Evolutionary conservation across 2,329 filamentous ascomycete species (phyloP).

Genomic region (Xylariaceae sp.): DNA sequence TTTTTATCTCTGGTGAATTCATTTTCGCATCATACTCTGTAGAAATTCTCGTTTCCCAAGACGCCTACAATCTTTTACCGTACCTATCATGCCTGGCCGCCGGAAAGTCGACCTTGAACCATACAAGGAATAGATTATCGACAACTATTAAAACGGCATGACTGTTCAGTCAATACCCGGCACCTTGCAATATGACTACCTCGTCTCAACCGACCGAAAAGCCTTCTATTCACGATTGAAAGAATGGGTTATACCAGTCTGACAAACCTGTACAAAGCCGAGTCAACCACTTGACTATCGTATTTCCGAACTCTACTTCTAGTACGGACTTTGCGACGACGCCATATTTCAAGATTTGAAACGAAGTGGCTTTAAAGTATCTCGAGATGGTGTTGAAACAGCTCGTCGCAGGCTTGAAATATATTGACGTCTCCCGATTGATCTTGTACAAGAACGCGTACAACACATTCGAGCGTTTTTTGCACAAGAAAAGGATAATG

Average conservation of each 20-base stretch:
- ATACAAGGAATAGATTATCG: background rate
- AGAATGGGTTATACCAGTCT: background rate
- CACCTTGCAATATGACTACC: background rate
- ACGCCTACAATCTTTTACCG: too few species aligned
- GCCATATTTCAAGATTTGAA: background rate
- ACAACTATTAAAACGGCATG: background rate
- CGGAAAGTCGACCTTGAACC: background rate
- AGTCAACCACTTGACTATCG: background rate
- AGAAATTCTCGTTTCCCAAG: too few species aligned
- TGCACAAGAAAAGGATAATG: background rate
- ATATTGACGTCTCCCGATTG: too few species aligned
- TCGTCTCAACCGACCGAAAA: background rate
- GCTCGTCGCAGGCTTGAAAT: too few species aligned
- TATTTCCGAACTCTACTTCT: background rate
- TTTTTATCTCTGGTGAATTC: too few species aligned
- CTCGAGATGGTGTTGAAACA: too few species aligned
- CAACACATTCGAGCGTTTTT: background rate
- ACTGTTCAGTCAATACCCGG: background rate
- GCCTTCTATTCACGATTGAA: background rate
- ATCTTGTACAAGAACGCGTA: too few species aligned
- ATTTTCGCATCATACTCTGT: too few species aligned
- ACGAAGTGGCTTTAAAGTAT: too few species aligned
- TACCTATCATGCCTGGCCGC: too few species aligned
- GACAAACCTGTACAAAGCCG: background rate
- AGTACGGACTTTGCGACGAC: background rate